A percentile compares a stretch with the other conserved stretches of the same genome.
Evolutionary conservation across 2,329 filamentous ascomycete genomes (phyloP).

Genomic region (Fusarium sulawesiense): DNA sequence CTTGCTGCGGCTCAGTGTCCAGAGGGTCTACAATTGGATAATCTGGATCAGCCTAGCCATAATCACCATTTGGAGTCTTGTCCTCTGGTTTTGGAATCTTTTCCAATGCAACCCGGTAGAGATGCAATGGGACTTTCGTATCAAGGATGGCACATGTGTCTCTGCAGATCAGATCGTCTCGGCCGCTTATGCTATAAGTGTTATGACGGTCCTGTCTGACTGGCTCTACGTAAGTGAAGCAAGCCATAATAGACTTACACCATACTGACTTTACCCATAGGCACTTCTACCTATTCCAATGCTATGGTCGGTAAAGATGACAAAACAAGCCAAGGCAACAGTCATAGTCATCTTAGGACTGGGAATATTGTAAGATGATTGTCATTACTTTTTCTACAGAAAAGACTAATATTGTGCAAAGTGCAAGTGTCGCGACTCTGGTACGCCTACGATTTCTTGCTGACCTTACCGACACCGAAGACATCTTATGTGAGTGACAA

Average conservation of each 20-base stretch:
- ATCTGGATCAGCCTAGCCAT: conserved; percentile 59
- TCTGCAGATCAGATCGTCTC: conserved; percentile 56
- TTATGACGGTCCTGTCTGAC: conserved; percentile 65
- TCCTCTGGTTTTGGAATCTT: conserved; percentile 64
- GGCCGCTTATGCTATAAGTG: conserved; percentile 63
- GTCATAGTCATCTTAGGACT: conserved; percentile 62
- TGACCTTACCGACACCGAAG: conserved; percentile 56
- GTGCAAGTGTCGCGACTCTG: conserved; percentile 66
- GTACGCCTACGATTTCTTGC: conserved; percentile 62
- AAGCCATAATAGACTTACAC: neutral
- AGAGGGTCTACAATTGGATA: conserved; percentile 60
- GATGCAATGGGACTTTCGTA: conserved; percentile 65
- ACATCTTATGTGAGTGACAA: conserved; percentile 59
- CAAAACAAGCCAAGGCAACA: conserved; percentile 62
- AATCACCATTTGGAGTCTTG: conserved; percentile 59
- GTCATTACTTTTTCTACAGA: too few species aligned
- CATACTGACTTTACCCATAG: conserved; percentile 40
- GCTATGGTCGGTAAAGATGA: conserved; percentile 67
- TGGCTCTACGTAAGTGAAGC: conserved; percentile 60
- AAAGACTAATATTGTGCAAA: conserved; percentile 39
- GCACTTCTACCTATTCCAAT: conserved; percentile 65
- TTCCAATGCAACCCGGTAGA: conserved; percentile 63
- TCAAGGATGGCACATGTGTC: conserved; percentile 58
- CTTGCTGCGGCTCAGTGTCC: conserved; percentile 60
- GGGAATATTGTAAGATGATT: conserved; percentile 59